Percentiles rank a stretch among this genome's conserved stretches.
phyloP scores from a whole-genome alignment of 2,329 filamentous ascomycete species.

The Elsinoe batatas region DNA sequence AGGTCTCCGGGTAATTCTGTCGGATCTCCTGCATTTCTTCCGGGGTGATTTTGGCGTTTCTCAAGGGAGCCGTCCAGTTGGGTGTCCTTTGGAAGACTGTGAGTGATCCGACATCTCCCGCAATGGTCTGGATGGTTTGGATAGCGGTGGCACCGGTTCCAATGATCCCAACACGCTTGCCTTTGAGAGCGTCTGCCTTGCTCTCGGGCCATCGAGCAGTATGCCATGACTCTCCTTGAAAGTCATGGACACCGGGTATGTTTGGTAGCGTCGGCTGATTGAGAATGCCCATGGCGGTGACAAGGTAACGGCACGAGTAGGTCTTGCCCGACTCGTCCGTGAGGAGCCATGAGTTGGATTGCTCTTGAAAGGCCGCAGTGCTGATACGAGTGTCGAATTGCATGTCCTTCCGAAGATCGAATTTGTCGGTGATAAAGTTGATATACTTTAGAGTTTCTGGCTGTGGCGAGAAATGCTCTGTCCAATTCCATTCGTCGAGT shows the following conservation, averaged over 20 bases:
- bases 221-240: conserved; percentile 25
- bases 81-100: conserved; percentile 56
- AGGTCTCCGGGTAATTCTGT: conserved; percentile 23
- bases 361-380: conserved; percentile 28
- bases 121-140: conserved; percentile 53
- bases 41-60: conserved; percentile 37
- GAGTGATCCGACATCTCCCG: conserved; percentile 44
- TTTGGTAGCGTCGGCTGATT: conserved; percentile 24
- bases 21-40: conserved; percentile 35
- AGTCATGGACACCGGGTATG: conserved; percentile 25
- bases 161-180: conserved; percentile 52
- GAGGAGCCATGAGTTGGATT: conserved; percentile 27
- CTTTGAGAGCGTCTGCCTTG: conserved; percentile 42
- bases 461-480: conserved; percentile 26
- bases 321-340: conserved; percentile 25
- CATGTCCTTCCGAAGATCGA: conserved; percentile 31
- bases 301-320: conserved; percentile 26
- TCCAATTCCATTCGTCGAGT: conserved; percentile 36
- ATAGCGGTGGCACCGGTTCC: conserved; percentile 57
- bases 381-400: conserved; percentile 33
- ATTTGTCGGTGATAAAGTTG: conserved; percentile 38
- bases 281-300: conserved; percentile 32
- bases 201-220: conserved; percentile 45
- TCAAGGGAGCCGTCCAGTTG: conserved; percentile 39
- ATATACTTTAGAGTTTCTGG: conserved; percentile 43